Evolutionary conservation across 2,329 filamentous ascomycete species (phyloP).

Genomic region (Exophiala sp.): DNA sequence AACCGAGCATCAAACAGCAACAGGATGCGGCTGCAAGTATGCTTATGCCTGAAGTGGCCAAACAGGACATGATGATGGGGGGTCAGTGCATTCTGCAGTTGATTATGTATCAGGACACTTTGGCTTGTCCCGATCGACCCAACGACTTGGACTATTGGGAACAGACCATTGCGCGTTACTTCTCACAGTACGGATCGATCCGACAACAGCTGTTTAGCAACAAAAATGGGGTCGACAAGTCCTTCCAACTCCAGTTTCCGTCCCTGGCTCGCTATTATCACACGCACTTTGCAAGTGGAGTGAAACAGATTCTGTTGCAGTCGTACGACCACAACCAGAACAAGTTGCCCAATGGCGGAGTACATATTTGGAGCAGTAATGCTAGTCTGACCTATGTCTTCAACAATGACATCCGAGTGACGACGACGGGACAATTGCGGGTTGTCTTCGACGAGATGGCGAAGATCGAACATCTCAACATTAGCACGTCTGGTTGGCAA

Average conservation of each 20-base stretch:
- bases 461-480: conserved; percentile 79
- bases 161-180: conserved; percentile 72
- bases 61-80: conserved; percentile 33
- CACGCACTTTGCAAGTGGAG: conserved; percentile 79
- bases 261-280: conserved; percentile 83
- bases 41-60: conserved; percentile 36
- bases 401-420: conserved; percentile 73
- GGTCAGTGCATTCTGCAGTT: conserved; percentile 48
- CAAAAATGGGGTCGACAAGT: conserved; percentile 56
- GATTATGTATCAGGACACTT: conserved; percentile 51
- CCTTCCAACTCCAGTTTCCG: conserved; percentile 77
- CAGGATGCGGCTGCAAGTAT: conserved; percentile 37
- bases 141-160: conserved; percentile 74
- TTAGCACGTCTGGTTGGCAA: conserved; percentile 67
- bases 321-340: conserved; percentile 62
- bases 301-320: conserved; percentile 78
- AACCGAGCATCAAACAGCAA: conserved; percentile 35
- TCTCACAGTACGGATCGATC: conserved; percentile 69
- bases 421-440: conserved; percentile 68
- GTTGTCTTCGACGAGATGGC: conserved; percentile 73
- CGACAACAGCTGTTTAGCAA: conserved; percentile 61
- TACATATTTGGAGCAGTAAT: conserved; percentile 68
- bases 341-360: conserved; percentile 56
- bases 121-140: conserved; percentile 44
- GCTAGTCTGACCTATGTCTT: conserved; percentile 88